phyloP scores from a whole-genome alignment of 2,329 filamentous ascomycete genomes.

The Fusarium buxicola region DNA sequence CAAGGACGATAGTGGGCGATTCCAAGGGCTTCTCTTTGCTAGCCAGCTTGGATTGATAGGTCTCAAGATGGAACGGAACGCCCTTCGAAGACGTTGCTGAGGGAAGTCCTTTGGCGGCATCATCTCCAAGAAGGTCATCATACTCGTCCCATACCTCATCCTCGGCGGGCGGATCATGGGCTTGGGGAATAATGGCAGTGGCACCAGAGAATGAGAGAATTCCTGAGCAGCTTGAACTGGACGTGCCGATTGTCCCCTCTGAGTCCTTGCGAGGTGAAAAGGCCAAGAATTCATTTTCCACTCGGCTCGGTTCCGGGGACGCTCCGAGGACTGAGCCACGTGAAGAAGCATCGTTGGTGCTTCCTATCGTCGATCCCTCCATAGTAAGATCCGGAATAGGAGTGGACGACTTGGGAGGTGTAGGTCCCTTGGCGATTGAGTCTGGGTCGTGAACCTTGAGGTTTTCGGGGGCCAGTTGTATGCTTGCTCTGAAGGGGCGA shows the following conservation, averaged over 20 bases:
- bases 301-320: constrained; percentile 48
- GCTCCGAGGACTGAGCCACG: constrained; percentile 47
- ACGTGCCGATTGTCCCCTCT: constrained; percentile 62
- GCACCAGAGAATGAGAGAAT: constrained; percentile 69
- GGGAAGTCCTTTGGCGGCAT: constrained; percentile 56
- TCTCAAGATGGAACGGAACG: constrained; percentile 67
- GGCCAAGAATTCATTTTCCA: constrained; percentile 73
- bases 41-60: constrained; percentile 54
- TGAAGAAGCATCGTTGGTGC: constrained; percentile 48
- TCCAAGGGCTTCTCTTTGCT: constrained; percentile 56
- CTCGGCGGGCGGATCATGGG: constrained; percentile 73
- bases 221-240: constrained; percentile 73
- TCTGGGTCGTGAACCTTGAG: constrained; percentile 48
- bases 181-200: constrained; percentile 73
- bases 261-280: constrained; percentile 82
- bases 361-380: constrained; percentile 51
- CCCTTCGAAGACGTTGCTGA: constrained; percentile 69
- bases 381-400: constrained; percentile 52
- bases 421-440: constrained; percentile 63
- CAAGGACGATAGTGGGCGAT: constrained; percentile 59
- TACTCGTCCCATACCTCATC: constrained; percentile 97
- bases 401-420: constrained; percentile 55
- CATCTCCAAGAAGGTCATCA: constrained; percentile 84
- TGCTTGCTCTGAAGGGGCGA: constrained; percentile 75
- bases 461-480: constrained; percentile 51